Conservation (phyloP, 2,329 filamentous ascomycete species). For the Remersonia thermophila region DNA sequence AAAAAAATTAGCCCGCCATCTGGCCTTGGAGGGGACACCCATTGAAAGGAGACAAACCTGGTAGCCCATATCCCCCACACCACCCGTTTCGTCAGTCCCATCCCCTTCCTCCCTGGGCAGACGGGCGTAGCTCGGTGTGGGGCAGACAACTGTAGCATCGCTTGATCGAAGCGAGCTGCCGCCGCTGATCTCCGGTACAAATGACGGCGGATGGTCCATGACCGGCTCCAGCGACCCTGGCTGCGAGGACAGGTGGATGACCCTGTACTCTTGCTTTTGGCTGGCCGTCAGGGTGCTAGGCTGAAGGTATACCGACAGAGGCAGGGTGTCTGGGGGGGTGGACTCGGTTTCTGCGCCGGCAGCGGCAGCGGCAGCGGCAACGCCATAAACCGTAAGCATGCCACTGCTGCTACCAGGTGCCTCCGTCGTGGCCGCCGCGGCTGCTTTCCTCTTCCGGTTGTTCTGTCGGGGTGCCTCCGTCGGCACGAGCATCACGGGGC, state of each 20-base stretch:
- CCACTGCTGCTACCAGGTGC: too few relatives aligned
- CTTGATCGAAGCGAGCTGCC: conserved; percentile 18
- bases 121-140: conserved; percentile 23
- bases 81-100: not conserved
- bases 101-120: conserved; percentile 10
- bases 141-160: conserved; percentile 23
- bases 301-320: conserved; percentile 20
- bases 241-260: conserved; percentile 16
- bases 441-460: conserved; percentile 1
- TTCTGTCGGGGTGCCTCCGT: conserved; percentile 3
- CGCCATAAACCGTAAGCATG: too few relatives aligned
- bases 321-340: conserved; percentile 6
- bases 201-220: conserved; percentile 3
- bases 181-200: conserved; percentile 1
- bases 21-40: not conserved
- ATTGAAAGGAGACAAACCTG: conserved; percentile 4
- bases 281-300: conserved; percentile 25
- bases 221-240: conserved; percentile 7
- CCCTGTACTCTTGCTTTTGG: conserved; percentile 26
- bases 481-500: conserved; percentile 9
- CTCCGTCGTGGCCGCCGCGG: too few relatives aligned
- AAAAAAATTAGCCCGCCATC: not conserved
- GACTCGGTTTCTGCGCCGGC: conserved; percentile 3
- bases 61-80: not conserved
- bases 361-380: not conserved